Evolutionary conservation across 768 basidiomycete species (phyloP).

Genomic region (Phylloporus sp.): DNA sequence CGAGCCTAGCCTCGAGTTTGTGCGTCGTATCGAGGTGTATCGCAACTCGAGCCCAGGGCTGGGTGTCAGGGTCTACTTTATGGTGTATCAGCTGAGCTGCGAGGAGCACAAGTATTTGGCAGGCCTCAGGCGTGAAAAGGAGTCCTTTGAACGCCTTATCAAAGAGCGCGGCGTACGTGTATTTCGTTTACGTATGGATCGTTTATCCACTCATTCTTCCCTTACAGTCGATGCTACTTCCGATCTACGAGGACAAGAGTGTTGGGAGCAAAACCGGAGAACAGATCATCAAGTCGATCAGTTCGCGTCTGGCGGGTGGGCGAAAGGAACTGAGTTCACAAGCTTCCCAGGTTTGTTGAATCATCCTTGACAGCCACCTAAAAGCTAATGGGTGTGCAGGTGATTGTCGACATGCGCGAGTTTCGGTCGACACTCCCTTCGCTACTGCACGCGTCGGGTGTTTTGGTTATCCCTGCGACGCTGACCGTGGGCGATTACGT

Average conservation of each 20-base stretch:
- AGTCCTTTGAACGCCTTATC: conserved; percentile 88
- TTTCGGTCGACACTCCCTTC: conserved; percentile 92
- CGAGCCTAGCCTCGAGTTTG: conserved; percentile 90
- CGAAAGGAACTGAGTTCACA: conserved; percentile 60
- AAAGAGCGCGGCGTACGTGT: conserved; percentile 80
- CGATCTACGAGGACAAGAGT: conserved; percentile 62
- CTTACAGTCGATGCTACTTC: conserved; percentile 80
- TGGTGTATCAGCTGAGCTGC: conserved; percentile 88
- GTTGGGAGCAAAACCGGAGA: conserved; percentile 39
- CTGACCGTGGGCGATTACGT: conserved; percentile 96
- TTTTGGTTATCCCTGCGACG: conserved; percentile 85
- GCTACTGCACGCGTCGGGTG: conserved; percentile 73
- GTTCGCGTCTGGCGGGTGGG: conserved; percentile 82
- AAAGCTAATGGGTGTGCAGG: conserved; percentile 39
- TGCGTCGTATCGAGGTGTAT: conserved; percentile 91
- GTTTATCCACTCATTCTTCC: neutral
- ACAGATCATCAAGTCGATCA: conserved; percentile 74
- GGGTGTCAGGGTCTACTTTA: conserved; percentile 86
- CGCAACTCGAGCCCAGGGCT: conserved; percentile 78
- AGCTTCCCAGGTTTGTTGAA: conserved; percentile 51
- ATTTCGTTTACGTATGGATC: neutral
- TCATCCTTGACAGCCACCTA: neutral
- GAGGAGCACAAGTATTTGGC: conserved; percentile 96
- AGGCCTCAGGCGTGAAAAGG: conserved; percentile 84
- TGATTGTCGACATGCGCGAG: conserved; percentile 96